Evolutionary conservation across 208 protist species (phyloP).

Genomic region (Acanthamoeba lenticulata): DNA sequence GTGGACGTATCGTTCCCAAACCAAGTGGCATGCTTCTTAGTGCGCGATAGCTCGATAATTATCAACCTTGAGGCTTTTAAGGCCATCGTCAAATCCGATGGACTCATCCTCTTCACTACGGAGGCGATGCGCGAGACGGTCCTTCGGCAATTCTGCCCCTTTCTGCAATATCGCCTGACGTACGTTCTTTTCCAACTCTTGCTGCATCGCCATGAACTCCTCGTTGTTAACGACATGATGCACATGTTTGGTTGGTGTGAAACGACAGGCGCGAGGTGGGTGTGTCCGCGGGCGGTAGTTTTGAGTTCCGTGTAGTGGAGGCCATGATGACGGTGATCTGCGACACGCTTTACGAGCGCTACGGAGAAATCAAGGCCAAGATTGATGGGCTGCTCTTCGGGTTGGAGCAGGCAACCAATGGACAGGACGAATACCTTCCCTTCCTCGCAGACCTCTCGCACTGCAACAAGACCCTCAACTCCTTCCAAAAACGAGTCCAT

Average conservation of each 20-base stretch:
- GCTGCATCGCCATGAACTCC: no score
- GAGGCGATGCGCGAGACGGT: not conserved
- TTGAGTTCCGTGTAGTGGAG: constrained; percentile 41
- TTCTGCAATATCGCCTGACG: constrained; percentile 9
- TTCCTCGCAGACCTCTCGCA: constrained; percentile 10
- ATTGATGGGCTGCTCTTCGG: not conserved
- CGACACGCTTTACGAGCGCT: constrained; percentile 37
- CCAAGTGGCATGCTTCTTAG: constrained; percentile 37
- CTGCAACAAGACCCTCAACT: constrained; percentile 3
- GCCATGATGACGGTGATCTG: not conserved
- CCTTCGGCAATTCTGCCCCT: constrained; percentile 27
- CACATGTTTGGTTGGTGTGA: not conserved
- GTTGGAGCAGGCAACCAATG: not conserved
- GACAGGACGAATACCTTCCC: not conserved
- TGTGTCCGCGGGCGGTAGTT: not conserved
- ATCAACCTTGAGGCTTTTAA: constrained; percentile 43
- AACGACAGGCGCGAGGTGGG: not conserved
- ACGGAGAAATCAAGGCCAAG: constrained; percentile 1
- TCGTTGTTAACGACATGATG: not conserved
- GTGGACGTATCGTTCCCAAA: constrained; percentile 52
- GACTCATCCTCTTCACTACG: not conserved
- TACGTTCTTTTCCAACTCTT: no score
- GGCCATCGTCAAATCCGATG: not conserved
- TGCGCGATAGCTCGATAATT: not conserved
- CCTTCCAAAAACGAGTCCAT: constrained; percentile 37